Percentiles rank a stretch among this genome's conserved stretches.
phyloP scores from a whole-genome alignment of 2,329 filamentous ascomycete species.

The Pezicula neosporulosa region DNA sequence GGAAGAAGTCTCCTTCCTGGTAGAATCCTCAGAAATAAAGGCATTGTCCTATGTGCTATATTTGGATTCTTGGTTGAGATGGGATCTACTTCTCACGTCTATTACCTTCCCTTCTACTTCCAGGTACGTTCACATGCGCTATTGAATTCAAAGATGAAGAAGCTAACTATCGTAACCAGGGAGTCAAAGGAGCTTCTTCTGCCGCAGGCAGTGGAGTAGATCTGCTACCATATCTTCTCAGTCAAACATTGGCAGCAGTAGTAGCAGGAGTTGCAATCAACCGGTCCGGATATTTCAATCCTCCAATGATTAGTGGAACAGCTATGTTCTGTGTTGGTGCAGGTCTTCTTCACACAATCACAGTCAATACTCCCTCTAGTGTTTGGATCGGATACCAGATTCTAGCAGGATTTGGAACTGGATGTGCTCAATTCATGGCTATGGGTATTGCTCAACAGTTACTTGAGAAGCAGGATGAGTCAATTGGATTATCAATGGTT shows the following conservation, averaged over 20 bases:
- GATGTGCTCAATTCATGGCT: slow-evolving; percentile 3
- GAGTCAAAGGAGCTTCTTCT: slow-evolving; percentile 36
- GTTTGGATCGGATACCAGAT: slow-evolving; percentile 9
- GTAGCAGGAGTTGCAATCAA: slow-evolving; percentile 15
- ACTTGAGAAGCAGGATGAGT: background rate
- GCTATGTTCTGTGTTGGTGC: slow-evolving; percentile 22
- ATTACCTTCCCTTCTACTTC: slow-evolving; percentile 19
- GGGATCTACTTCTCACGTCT: background rate
- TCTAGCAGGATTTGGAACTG: slow-evolving; percentile 4
- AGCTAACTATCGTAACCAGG: slow-evolving; percentile 22
- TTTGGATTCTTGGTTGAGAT: slow-evolving; percentile 9
- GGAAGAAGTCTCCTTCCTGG: slow-evolving; percentile 32
- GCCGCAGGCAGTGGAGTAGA: slow-evolving; percentile 32
- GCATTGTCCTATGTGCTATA: slow-evolving; percentile 23
- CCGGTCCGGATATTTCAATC: slow-evolving; percentile 25
- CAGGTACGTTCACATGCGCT: background rate
- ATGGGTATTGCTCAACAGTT: slow-evolving; percentile 4
- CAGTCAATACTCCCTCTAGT: slow-evolving; percentile 3
- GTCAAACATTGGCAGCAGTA: slow-evolving; percentile 23
- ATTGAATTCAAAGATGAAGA: background rate
- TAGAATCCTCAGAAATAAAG: slow-evolving; percentile 29
- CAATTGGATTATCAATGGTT: background rate
- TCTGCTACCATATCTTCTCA: slow-evolving; percentile 25
- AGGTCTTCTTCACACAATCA: slow-evolving; percentile 27
- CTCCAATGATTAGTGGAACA: slow-evolving; percentile 23